phyloP scores from a whole-genome alignment of 1,284 basidiomycete species.

The Pseudozyma hubeiensis region DNA sequence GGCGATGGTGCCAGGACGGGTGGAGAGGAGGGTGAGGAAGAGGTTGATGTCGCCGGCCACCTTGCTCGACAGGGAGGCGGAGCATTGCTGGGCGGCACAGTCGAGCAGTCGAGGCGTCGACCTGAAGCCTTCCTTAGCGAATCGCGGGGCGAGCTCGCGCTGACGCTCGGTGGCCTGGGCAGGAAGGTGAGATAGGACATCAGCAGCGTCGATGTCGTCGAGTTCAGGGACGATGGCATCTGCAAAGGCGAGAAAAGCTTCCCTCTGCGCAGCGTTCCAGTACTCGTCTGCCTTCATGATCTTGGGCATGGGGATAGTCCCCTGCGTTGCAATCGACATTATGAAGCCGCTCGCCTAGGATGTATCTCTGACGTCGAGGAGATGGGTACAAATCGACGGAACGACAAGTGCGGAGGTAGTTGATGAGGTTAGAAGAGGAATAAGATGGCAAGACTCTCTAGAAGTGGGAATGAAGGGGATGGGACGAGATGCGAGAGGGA shows the following conservation, averaged over 20 bases:
- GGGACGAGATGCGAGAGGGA: no score
- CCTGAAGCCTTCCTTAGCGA: constrained; percentile 56
- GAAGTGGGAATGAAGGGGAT: no score
- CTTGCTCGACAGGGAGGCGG: constrained; percentile 49
- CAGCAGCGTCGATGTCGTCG: constrained; percentile 52
- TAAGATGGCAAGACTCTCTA: no score
- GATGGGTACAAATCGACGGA: no score
- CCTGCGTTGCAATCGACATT: constrained; percentile 31
- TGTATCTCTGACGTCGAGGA: no score
- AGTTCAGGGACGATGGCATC: constrained; percentile 62
- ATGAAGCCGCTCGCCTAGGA: background rate
- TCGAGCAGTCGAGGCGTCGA: constrained; percentile 57
- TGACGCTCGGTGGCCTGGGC: constrained; percentile 52
- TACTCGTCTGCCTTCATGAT: constrained; percentile 49
- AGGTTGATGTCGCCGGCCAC: constrained; percentile 53
- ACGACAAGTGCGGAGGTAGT: no score
- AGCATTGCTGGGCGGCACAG: constrained; percentile 55
- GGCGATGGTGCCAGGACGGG: constrained; percentile 59
- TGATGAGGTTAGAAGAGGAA: no score
- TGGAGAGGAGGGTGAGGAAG: constrained; percentile 58
- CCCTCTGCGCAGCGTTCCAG: constrained; percentile 44
- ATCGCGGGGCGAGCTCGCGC: constrained; percentile 51
- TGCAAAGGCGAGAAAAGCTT: constrained; percentile 62
- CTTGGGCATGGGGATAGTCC: constrained; percentile 35
- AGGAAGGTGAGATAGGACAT: constrained; percentile 58